A percentile compares a stretch with the other conserved stretches of the same genome.
These are phyloP conservation scores for Trichoderma harzianum DNA, from an alignment of 2,329 filamentous ascomycete species.

Conservation along the genomic window DNA sequence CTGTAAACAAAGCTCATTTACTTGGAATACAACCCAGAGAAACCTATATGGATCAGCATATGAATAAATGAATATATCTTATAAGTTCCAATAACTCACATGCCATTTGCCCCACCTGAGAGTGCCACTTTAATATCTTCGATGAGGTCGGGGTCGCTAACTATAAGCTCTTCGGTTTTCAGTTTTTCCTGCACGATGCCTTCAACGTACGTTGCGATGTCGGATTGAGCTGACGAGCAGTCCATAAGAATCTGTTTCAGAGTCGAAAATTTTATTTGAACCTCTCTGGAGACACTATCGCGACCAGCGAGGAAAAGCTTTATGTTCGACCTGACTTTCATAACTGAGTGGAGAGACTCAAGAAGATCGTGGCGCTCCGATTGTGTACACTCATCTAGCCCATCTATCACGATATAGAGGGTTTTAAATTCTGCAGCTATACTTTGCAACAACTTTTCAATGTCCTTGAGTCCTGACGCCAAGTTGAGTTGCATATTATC, in stretches of 20 bases:
- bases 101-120: slow-evolving; percentile 31
- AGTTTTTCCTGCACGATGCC: slow-evolving; percentile 10
- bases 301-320: slow-evolving; percentile 31
- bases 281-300: slow-evolving; percentile 23
- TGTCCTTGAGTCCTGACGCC: neutral
- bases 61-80: neutral
- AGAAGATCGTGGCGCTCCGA: slow-evolving; percentile 22
- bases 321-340: neutral
- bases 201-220: slow-evolving; percentile 19
- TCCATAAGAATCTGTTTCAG: slow-evolving; percentile 10
- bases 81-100: slow-evolving; percentile 26
- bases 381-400: slow-evolving; percentile 32
- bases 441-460: neutral
- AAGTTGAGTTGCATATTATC: neutral
- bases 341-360: neutral
- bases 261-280: slow-evolving; percentile 13
- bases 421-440: neutral
- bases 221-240: neutral
- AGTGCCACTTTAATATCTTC: slow-evolving; percentile 29
- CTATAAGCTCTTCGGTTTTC: slow-evolving; percentile 19
- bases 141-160: slow-evolving; percentile 22
- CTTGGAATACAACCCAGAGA: slow-evolving; percentile 38
- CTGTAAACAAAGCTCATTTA: slow-evolving; percentile 34
- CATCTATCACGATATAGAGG: slow-evolving; percentile 33
- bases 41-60: slow-evolving; percentile 30